A percentile compares a stretch with the other conserved stretches of the same genome.
Conservation (phyloP, 495 filamentous ascomycete species). For the Penicillium canescens region DNA sequence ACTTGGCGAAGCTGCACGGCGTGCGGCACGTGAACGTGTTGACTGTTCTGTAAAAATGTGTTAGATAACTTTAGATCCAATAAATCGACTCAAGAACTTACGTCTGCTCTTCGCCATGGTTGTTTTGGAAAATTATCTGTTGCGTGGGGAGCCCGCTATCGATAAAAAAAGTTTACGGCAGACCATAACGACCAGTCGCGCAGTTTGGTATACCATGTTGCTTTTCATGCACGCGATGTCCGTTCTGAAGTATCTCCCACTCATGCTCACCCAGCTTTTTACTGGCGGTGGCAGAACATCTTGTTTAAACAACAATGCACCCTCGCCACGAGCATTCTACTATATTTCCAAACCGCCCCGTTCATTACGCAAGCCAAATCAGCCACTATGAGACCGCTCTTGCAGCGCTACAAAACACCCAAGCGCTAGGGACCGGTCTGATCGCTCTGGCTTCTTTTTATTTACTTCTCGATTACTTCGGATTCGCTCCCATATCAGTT, state of each 20-base stretch:
- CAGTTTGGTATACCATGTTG: constrained; percentile 19
- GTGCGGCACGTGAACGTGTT: constrained; percentile 69
- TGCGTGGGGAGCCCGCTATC: constrained; percentile 41
- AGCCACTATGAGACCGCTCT: constrained; percentile 38
- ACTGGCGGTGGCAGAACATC: constrained; percentile 25
- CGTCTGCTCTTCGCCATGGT: constrained; percentile 52
- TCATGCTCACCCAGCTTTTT: constrained; percentile 20
- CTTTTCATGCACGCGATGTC: constrained; percentile 4
- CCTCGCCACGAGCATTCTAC: constrained; percentile 36
- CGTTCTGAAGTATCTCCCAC: not conserved
- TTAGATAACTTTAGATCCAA: constrained; percentile 18
- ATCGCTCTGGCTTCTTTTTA: constrained; percentile 25
- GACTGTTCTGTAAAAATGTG: constrained; percentile 36
- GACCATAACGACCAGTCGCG: constrained; percentile 26
- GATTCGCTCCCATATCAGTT: constrained; percentile 29
- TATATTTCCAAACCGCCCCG: constrained; percentile 34
- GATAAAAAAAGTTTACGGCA: constrained; percentile 44
- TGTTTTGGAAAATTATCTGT: constrained; percentile 22
- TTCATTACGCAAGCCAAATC: constrained; percentile 21
- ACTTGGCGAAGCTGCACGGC: constrained; percentile 69
- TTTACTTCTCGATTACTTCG: constrained; percentile 30
- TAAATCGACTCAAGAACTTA: constrained; percentile 23
- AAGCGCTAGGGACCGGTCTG: constrained; percentile 24
- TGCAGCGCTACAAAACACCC: constrained; percentile 28
- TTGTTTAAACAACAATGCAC: constrained; percentile 38